Percentiles rank a stretch among this genome's conserved stretches.
Evolutionary conservation across 2,329 filamentous ascomycete species (phyloP).

Genomic region (Leptographium procerum): DNA sequence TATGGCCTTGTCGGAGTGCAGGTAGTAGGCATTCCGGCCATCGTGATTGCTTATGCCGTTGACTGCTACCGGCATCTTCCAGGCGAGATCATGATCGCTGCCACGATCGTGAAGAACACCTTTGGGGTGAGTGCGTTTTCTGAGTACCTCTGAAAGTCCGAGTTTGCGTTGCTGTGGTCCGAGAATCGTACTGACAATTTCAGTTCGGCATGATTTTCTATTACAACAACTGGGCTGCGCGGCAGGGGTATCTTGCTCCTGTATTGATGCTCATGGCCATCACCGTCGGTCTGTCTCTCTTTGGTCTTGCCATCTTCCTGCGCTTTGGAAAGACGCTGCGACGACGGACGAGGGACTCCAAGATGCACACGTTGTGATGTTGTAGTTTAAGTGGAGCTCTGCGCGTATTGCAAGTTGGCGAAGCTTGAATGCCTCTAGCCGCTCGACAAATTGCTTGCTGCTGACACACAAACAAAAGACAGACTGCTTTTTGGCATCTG

Average conservation of each 20-base stretch:
- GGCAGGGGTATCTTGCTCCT: constrained; percentile 16
- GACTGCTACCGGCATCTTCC: constrained; percentile 54
- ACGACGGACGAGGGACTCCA: constrained; percentile 19
- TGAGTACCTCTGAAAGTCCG: too few species aligned
- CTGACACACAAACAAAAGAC: too few species aligned
- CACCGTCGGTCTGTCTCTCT: constrained; percentile 15
- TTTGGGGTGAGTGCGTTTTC: constrained; percentile 20
- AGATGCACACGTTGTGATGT: constrained; percentile 15
- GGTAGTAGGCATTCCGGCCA: constrained; percentile 40
- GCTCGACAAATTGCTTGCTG: too few species aligned
- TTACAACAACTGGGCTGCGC: constrained; percentile 18
- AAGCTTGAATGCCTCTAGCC: too few species aligned
- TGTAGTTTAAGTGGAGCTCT: too few species aligned
- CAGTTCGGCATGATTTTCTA: constrained; percentile 22
- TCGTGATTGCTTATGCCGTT: constrained; percentile 46
- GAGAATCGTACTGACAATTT: neutral
- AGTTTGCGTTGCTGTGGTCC: too few species aligned
- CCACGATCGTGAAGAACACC: constrained; percentile 52
- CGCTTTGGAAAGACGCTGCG: constrained; percentile 20
- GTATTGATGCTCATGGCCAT: constrained; percentile 18
- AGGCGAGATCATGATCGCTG: constrained; percentile 47
- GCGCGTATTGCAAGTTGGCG: too few species aligned
- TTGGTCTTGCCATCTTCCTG: constrained; percentile 18
- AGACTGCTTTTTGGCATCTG: too few species aligned
- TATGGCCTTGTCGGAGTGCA: constrained; percentile 25